Evolutionary conservation across 208 protist genomes (phyloP).

Genomic region (Trypanosoma lewisi): DNA sequence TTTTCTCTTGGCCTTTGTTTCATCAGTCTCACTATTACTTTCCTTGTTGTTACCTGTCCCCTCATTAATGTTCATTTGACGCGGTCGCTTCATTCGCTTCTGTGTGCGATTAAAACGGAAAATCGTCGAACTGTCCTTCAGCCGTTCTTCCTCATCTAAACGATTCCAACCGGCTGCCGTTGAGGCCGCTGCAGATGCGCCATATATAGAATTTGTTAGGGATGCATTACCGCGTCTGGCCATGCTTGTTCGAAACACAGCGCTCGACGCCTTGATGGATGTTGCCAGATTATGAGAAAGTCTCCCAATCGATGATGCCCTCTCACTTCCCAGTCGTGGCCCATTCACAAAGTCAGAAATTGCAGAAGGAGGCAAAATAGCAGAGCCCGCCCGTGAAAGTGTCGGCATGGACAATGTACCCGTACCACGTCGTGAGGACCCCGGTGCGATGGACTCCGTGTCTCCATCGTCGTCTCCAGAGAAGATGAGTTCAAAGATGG

Average conservation of each 20-base stretch:
- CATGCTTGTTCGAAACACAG: conserved; percentile 60
- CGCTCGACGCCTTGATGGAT: conserved; percentile 70
- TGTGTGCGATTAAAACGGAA: conserved; percentile 67
- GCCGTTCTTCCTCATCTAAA: conserved; percentile 45
- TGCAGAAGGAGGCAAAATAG: conserved; percentile 73
- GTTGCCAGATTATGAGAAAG: conserved; percentile 69
- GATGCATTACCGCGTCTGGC: conserved; percentile 58
- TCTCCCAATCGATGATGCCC: conserved; percentile 20
- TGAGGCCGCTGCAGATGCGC: conserved; percentile 77
- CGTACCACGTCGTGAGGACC: conserved; percentile 35
- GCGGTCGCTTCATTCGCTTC: conserved; percentile 2
- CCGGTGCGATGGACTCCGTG: conserved; percentile 69
- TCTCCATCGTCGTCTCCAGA: conserved; percentile 83
- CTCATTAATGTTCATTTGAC: background rate
- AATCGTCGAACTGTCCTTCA: conserved; percentile 74
- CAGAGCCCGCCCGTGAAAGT: conserved; percentile 78
- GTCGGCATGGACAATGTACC: conserved; percentile 65
- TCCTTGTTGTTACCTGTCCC: background rate
- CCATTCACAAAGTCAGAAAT: conserved; percentile 51
- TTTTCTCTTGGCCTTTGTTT: background rate
- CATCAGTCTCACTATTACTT: background rate
- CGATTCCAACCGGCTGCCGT: conserved; percentile 55
- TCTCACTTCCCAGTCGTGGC: conserved; percentile 6
- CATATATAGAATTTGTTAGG: conserved; percentile 79
- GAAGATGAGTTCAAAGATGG: conserved; percentile 79